Conservation (phyloP, 768 basidiomycete species). For the Obba rivulosa region DNA sequence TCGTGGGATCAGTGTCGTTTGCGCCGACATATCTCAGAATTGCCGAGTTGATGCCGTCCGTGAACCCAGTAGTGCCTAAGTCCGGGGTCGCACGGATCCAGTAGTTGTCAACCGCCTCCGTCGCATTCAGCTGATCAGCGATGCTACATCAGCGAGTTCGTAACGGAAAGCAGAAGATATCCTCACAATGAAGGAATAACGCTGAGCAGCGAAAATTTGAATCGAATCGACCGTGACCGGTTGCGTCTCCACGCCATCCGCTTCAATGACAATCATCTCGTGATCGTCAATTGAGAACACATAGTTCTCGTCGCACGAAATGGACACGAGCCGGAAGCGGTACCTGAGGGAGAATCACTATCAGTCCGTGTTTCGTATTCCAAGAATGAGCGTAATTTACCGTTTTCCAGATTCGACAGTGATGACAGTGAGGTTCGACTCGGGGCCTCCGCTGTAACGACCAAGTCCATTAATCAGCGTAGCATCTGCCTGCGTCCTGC, state of each 20-base stretch:
- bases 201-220: constrained; percentile 36
- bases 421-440: constrained; percentile 31
- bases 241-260: constrained; percentile 34
- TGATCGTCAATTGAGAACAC: constrained; percentile 43
- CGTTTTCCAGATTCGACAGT: constrained; percentile 30
- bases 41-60: constrained; percentile 34
- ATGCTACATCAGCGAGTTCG: not conserved
- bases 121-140: constrained; percentile 33
- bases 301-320: constrained; percentile 40
- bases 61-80: constrained; percentile 21
- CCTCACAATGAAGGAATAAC: constrained; percentile 23
- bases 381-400: constrained; percentile 26
- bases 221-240: constrained; percentile 36
- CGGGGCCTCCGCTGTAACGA: constrained; percentile 32
- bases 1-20: constrained; percentile 28
- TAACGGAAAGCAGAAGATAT: not conserved
- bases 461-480: constrained; percentile 47
- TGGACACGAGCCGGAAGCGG: constrained; percentile 33
- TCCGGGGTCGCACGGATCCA: constrained; percentile 5
- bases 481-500: constrained; percentile 22
- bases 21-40: constrained; percentile 41
- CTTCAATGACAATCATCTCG: constrained; percentile 42
- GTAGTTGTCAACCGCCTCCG: constrained; percentile 39
- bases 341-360: constrained; percentile 37
- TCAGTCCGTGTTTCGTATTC: constrained; percentile 11